Percentiles rank a stretch among this genome's conserved stretches.
phyloP scores from a whole-genome alignment of 768 basidiomycete species.

The Podaxis mareebaensis region DNA sequence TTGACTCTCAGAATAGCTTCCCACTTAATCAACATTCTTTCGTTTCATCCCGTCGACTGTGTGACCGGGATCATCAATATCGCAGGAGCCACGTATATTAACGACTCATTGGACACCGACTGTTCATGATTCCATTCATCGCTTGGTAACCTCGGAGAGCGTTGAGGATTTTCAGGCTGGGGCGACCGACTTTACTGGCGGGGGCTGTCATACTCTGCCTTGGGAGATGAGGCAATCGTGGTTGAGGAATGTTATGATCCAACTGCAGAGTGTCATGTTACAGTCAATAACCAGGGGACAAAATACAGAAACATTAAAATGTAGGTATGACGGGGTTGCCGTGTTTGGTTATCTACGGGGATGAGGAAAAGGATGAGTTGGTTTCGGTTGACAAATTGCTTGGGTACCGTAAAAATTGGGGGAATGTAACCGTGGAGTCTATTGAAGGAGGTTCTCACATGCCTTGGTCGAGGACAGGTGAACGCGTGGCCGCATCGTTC shows the following conservation, averaged over 20 bases:
- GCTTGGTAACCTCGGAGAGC: neutral
- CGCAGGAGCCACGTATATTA: neutral
- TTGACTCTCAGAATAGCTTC: neutral
- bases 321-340: constrained; percentile 3
- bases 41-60: constrained; percentile 1
- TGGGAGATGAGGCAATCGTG: constrained; percentile 1
- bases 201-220: neutral
- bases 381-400: neutral
- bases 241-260: constrained; percentile 5
- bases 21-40: constrained; percentile 5
- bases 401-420: neutral
- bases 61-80: constrained; percentile 5
- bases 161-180: constrained; percentile 7
- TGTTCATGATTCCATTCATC: neutral
- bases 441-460: neutral
- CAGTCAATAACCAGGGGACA: neutral
- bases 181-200: neutral
- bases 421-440: constrained; percentile 9
- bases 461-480: constrained; percentile 1
- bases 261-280: neutral
- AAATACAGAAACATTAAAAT: neutral
- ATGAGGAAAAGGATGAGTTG: neutral
- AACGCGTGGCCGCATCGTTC: neutral
- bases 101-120: neutral
- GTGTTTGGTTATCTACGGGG: constrained; percentile 10